phyloP scores from a whole-genome alignment of 2,329 filamentous ascomycete species.

The Venturiaceae sp. region DNA sequence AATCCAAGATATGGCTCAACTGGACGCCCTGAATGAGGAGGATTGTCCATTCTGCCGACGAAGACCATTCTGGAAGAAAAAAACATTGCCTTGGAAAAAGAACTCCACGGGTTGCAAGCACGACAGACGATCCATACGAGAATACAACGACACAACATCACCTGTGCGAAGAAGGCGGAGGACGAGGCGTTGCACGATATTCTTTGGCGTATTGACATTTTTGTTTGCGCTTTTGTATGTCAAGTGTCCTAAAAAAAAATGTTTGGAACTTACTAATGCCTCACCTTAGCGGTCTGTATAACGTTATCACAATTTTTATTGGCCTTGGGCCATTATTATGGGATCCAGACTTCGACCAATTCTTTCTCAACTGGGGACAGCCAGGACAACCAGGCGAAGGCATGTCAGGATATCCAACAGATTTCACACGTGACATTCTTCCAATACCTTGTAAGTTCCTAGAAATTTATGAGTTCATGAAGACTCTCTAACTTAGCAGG shows the following conservation, averaged over 20 bases:
- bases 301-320: conserved; percentile 29
- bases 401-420: conserved; percentile 26
- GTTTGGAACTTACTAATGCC: background rate
- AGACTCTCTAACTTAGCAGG: too few species aligned
- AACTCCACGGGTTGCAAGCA: background rate
- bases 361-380: conserved; percentile 31
- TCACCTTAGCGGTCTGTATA: conserved; percentile 27
- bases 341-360: conserved; percentile 18
- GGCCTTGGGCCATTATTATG: conserved; percentile 25
- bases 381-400: conserved; percentile 24
- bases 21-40: background rate
- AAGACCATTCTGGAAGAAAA: background rate
- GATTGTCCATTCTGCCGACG: background rate
- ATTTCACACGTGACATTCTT: conserved; percentile 38
- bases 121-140: background rate
- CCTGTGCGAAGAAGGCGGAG: background rate
- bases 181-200: background rate
- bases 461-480: too few species aligned
- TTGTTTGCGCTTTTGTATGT: conserved; percentile 10
- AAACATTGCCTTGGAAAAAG: background rate
- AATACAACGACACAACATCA: background rate
- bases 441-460: conserved; percentile 42
- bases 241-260: background rate
- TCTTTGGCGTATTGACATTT: background rate
- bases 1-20: background rate